Conservation (phyloP, 371 early-diverging fungal genomes). For the Parasitella parasitica region DNA sequence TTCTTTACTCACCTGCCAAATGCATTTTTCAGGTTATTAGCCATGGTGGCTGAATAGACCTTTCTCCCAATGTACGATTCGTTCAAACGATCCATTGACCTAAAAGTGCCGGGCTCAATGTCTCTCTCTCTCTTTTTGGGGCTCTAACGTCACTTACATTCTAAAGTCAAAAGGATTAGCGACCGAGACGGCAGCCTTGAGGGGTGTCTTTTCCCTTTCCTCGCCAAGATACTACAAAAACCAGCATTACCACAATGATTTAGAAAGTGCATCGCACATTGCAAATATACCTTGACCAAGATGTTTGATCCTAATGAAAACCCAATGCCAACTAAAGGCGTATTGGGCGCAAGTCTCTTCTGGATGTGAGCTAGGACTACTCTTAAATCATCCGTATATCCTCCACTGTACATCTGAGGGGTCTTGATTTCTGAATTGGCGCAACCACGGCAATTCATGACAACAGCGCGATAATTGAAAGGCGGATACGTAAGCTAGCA, state of each 20-base stretch:
- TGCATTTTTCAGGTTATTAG: slow-evolving; percentile 63
- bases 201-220: slow-evolving; percentile 72
- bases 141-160: slow-evolving; percentile 44
- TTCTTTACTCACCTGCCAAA: slow-evolving; percentile 42
- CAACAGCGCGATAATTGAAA: slow-evolving; percentile 72
- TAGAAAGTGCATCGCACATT: too few relatives aligned
- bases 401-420: slow-evolving; percentile 81
- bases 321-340: slow-evolving; percentile 78
- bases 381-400: slow-evolving; percentile 81
- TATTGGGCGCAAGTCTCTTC: slow-evolving; percentile 51
- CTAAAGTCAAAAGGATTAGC: slow-evolving; percentile 85
- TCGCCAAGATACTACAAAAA: slow-evolving; percentile 76
- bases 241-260: background rate
- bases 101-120: too few relatives aligned
- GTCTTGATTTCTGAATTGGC: slow-evolving; percentile 73
- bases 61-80: slow-evolving; percentile 45
- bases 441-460: slow-evolving; percentile 90
- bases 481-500: slow-evolving; percentile 45
- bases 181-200: slow-evolving; percentile 77
- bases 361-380: slow-evolving; percentile 59
- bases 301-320: slow-evolving; percentile 92
- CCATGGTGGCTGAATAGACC: slow-evolving; percentile 73
- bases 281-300: slow-evolving; percentile 81
- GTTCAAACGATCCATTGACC: slow-evolving; percentile 27
- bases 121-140: background rate